Evolutionary conservation across 2,329 filamentous ascomycete genomes (phyloP).

Genomic region (Thyridium curvatum): DNA sequence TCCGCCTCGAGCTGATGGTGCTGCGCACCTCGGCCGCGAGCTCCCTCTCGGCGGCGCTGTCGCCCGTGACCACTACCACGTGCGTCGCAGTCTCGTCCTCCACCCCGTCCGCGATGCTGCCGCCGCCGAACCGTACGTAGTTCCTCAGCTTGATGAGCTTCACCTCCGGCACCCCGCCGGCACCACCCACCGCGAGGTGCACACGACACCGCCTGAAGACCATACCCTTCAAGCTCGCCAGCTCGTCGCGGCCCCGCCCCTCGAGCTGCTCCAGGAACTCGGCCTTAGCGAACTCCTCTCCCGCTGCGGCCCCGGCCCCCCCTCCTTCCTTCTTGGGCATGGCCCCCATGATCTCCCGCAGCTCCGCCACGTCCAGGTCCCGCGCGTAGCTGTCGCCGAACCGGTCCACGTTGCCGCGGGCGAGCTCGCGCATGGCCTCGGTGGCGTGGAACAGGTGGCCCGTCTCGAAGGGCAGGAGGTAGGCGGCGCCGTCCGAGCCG

Average conservation of each 20-base stretch:
- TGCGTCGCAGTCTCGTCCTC: constrained; percentile 61
- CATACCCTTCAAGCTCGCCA: constrained; percentile 42
- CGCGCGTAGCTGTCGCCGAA: constrained; percentile 81
- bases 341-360: constrained; percentile 31
- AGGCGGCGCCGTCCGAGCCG: constrained; percentile 34
- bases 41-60: constrained; percentile 29
- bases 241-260: constrained; percentile 45
- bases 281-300: constrained; percentile 34
- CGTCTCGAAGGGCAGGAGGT: constrained; percentile 57
- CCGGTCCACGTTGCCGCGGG: constrained; percentile 61
- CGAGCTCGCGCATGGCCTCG: constrained; percentile 44
- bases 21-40: constrained; percentile 37
- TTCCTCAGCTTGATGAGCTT: constrained; percentile 41
- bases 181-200: constrained; percentile 25
- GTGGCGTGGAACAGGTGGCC: constrained; percentile 68
- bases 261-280: constrained; percentile 49
- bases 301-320: constrained; percentile 5
- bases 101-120: constrained; percentile 43
- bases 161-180: constrained; percentile 21
- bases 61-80: constrained; percentile 52
- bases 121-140: constrained; percentile 64
- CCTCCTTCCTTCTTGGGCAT: constrained; percentile 16
- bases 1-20: constrained; percentile 34
- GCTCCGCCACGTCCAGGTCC: constrained; percentile 35
- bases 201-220: constrained; percentile 45